phyloP scores from a whole-genome alignment of 2,329 filamentous ascomycete species.

The Arthrobotrys conoides region DNA sequence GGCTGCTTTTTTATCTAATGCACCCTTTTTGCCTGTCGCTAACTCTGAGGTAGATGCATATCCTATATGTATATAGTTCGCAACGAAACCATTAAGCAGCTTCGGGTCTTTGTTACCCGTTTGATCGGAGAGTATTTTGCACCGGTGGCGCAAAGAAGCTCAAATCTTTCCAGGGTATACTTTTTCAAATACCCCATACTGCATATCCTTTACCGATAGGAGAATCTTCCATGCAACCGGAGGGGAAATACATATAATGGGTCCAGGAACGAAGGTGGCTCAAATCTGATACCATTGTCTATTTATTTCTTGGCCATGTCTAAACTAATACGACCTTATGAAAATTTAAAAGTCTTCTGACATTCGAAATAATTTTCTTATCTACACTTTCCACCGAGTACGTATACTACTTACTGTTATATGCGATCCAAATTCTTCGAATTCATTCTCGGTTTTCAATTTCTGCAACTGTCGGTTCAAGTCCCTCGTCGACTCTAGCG shows the following conservation, averaged over 20 bases:
- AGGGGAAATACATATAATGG: slow-evolving; percentile 25
- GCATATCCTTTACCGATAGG: slow-evolving; percentile 29
- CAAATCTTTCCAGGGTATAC: neutral
- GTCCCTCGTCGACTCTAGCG: neutral
- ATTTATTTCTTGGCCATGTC: slow-evolving; percentile 32
- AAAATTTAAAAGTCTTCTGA: neutral
- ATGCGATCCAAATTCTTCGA: neutral
- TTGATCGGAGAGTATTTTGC: slow-evolving; percentile 40
- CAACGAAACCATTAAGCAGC: slow-evolving; percentile 1
- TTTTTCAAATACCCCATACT: neutral
- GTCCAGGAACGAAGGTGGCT: slow-evolving; percentile 19
- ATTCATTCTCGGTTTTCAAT: neutral
- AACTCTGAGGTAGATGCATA: too few species aligned
- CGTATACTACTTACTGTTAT: too few species aligned
- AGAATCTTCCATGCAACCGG: slow-evolving; percentile 29
- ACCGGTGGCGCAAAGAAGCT: slow-evolving; percentile 41
- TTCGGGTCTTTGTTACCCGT: slow-evolving; percentile 14
- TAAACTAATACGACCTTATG: neutral
- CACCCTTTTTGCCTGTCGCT: slow-evolving; percentile 3
- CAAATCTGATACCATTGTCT: slow-evolving; percentile 17
- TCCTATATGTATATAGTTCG: slow-evolving; percentile 2
- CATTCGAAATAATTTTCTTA: neutral
- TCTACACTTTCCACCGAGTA: too few species aligned
- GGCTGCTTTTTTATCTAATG: neutral
- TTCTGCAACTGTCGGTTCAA: neutral